These are phyloP conservation scores for Tetraselmis striata DNA, from an alignment of 139 green algal genomes.

Conservation along the genomic window DNA sequence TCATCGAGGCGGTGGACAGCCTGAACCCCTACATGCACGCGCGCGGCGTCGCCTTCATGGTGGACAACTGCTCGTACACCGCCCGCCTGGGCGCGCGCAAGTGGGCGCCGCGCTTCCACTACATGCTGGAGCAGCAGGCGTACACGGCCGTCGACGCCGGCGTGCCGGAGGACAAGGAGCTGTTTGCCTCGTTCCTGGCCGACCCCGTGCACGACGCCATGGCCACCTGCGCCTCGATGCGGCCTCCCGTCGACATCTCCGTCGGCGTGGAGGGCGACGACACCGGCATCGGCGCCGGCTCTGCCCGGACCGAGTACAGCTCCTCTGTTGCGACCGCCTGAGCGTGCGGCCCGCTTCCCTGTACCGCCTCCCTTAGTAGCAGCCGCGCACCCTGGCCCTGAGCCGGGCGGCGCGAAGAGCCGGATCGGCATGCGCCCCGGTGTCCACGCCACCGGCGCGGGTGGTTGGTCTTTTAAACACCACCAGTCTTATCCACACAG, in stretches of 20 bases:
- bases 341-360: too few relatives aligned
- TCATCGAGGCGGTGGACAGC: slow-evolving; percentile 94
- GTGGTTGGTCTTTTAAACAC: too few relatives aligned
- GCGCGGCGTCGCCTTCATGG: slow-evolving; percentile 98
- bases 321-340: slow-evolving; percentile 25
- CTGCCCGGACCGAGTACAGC: slow-evolving; percentile 76
- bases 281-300: slow-evolving; percentile 60
- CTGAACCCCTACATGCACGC: slow-evolving; percentile 99
- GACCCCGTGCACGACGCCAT: slow-evolving; percentile 72
- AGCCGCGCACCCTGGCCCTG: too few relatives aligned
- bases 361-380: too few relatives aligned
- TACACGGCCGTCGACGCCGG: slow-evolving; percentile 40
- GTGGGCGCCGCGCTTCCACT: slow-evolving; percentile 98
- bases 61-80: slow-evolving; percentile 99
- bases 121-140: slow-evolving; percentile 91
- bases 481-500: too few relatives aligned
- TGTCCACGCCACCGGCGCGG: too few relatives aligned
- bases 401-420: too few relatives aligned
- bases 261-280: slow-evolving; percentile 65
- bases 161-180: slow-evolving; percentile 18
- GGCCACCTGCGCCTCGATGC: slow-evolving; percentile 80
- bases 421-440: too few relatives aligned
- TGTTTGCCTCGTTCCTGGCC: slow-evolving; percentile 29
- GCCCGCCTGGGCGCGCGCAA: slow-evolving; percentile 93
- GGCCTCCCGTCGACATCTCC: slow-evolving; percentile 94